These are phyloP conservation scores for Plantago ovata DNA, from an alignment of 257 asterid genomes.

Conservation along the genomic window DNA sequence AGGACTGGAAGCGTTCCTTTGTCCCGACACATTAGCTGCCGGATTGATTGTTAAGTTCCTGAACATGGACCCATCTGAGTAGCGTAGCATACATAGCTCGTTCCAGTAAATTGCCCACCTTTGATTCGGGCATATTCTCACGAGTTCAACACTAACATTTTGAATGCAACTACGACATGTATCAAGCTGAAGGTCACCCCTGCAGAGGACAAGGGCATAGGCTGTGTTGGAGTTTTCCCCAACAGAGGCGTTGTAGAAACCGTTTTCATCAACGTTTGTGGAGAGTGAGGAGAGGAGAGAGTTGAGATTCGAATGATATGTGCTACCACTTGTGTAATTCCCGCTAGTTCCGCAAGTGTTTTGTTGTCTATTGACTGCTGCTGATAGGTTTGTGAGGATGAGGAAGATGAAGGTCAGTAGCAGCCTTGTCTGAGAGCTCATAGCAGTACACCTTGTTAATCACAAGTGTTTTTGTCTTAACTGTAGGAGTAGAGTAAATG, in stretches of 20 bases:
- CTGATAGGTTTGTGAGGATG: not conserved
- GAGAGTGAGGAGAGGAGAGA: constrained; percentile 6
- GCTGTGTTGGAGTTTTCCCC: constrained; percentile 4
- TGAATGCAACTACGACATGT: constrained; percentile 11
- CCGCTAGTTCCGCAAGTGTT: not conserved
- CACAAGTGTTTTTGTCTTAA: not conserved
- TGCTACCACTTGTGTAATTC: constrained; percentile 13
- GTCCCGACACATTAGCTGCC: not conserved
- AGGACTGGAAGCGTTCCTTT: not conserved
- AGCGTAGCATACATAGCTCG: constrained; percentile 1
- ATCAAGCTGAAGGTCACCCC: constrained; percentile 11
- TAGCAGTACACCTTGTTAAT: not conserved
- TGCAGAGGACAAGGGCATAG: constrained; percentile 16
- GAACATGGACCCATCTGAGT: constrained; percentile 11
- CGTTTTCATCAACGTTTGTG: not conserved
- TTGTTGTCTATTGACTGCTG: not conserved
- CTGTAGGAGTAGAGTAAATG: not conserved
- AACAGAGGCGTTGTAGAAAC: constrained; percentile 12
- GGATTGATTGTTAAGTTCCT: not conserved
- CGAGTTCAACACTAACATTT: not conserved
- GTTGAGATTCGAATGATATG: constrained; percentile 2
- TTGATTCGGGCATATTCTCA: constrained; percentile 5
- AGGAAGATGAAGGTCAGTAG: not conserved
- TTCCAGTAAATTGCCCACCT: constrained; percentile 2
- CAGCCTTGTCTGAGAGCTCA: not conserved